Evolutionary conservation across 768 basidiomycete genomes (phyloP), one percentile per base, ranked within the genome.

Genomic region (Boletus reticuloceps): DNA sequence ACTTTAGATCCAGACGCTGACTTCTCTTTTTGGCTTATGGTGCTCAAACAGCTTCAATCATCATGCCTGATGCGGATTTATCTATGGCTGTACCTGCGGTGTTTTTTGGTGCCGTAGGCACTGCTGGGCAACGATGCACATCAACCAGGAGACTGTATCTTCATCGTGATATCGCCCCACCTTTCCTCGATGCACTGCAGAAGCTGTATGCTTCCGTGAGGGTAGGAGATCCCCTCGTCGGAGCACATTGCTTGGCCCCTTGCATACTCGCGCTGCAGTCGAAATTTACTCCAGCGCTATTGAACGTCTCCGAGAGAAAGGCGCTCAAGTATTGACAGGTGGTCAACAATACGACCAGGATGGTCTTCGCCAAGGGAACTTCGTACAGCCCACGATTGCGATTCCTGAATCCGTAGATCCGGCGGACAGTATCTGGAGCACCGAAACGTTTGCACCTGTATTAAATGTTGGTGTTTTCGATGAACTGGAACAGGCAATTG

Each of bases 11-110:
- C 56, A 53, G 59, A 63, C 60, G 54, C 55, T 41, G 32, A 43
- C 62, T 59, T 57, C 43, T 59, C 56, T 46, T 50, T 62, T 59
- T 39, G 56, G 54, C 52, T 51, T 52, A 48, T 44, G 40, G 49
- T 61, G 43, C 51, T 54, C 51, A 53, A 57, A 58, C 70, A 94
- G 94, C 95, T 59, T 86, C 92, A 39, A 86, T 97, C 62, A 81
- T 98, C 60, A 89, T 97, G 83, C 83, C 91, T 47, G 96, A 97
- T 74, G 95, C 96, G 19, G 94, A 97, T 72, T 81, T 97, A 22
- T 80, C 82, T 32, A 84, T 97, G 61, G 95, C 96, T 37, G 83
- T 97, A 16, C 91, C 91, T 14, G 83, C 93, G 5, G 89, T 95
- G 29, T 91, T 94, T 70, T 98, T 98, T 74, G 91, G 95, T 37